Evolutionary conservation across 2,329 filamentous ascomycete species (phyloP).

Genomic region (Penicillium nordicum): DNA sequence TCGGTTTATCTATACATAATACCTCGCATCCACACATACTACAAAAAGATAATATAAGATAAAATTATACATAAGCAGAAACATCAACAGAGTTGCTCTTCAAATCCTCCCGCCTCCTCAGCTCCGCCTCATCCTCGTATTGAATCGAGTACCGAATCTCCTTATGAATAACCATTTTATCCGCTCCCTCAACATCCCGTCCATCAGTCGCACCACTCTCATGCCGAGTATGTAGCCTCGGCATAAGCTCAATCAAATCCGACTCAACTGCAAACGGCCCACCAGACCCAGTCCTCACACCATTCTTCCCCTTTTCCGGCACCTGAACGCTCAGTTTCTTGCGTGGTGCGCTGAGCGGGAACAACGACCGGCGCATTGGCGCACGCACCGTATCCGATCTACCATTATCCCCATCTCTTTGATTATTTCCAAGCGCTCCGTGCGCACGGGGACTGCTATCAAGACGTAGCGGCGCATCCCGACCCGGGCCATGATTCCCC

Average conservation of each 20-base stretch:
- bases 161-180: conserved; percentile 35
- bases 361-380: conserved; percentile 15
- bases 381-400: neutral
- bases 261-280: neutral
- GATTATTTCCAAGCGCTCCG: neutral
- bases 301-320: conserved; percentile 1
- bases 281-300: neutral
- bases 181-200: conserved; percentile 11
- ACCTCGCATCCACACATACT: neutral
- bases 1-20: neutral
- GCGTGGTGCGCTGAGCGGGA: conserved; percentile 4
- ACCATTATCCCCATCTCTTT: neutral
- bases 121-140: conserved; percentile 23
- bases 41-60: neutral
- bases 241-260: conserved; percentile 20
- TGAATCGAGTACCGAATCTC: conserved; percentile 32
- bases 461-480: neutral
- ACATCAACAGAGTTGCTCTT: conserved; percentile 13
- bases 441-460: neutral
- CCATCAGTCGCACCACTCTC: conserved; percentile 12
- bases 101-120: conserved; percentile 6
- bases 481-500: neutral
- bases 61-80: conserved; percentile 16
- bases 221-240: conserved; percentile 7
- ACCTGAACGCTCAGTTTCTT: neutral